These are phyloP conservation scores for Papiliotrema nemorosa DNA, from an alignment of 1,284 basidiomycete genomes.

Conservation along the genomic window DNA sequence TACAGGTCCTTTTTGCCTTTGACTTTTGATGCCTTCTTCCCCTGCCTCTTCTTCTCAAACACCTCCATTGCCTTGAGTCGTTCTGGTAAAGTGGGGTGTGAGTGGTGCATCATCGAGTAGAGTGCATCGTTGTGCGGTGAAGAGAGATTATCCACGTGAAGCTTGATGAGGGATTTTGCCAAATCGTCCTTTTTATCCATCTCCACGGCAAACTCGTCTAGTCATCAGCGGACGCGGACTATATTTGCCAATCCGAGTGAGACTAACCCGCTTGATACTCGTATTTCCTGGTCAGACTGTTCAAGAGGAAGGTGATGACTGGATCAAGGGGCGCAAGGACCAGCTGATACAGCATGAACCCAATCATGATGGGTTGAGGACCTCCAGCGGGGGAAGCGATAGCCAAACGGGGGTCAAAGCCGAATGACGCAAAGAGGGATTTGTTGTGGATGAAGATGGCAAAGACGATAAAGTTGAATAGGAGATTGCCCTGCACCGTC, in stretches of 20 bases:
- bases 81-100: conserved; percentile 85
- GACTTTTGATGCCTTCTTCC: conserved; percentile 16
- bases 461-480: conserved; percentile 81
- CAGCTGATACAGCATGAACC: conserved; percentile 84
- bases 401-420: conserved; percentile 65
- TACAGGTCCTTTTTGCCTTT: conserved; percentile 24
- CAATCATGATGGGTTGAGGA: conserved; percentile 75
- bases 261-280: conserved; percentile 85
- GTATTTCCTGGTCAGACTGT: conserved; percentile 74
- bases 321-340: conserved; percentile 79
- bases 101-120: conserved; percentile 90
- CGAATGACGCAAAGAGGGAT: conserved; percentile 78
- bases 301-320: conserved; percentile 69
- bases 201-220: conserved; percentile 46
- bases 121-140: conserved; percentile 89
- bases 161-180: conserved; percentile 68
- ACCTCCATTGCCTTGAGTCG: conserved; percentile 72
- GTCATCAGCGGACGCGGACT: background rate
- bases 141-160: conserved; percentile 85
- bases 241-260: background rate
- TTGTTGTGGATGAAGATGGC: conserved; percentile 82
- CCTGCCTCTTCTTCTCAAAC: conserved; percentile 29
- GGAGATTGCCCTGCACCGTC: conserved; percentile 80
- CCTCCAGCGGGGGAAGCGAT: conserved; percentile 51
- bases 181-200: conserved; percentile 59